These are phyloP conservation scores for Apiospora kogelbergensis DNA, from an alignment of 2,329 filamentous ascomycete species.

Conservation along the genomic window DNA sequence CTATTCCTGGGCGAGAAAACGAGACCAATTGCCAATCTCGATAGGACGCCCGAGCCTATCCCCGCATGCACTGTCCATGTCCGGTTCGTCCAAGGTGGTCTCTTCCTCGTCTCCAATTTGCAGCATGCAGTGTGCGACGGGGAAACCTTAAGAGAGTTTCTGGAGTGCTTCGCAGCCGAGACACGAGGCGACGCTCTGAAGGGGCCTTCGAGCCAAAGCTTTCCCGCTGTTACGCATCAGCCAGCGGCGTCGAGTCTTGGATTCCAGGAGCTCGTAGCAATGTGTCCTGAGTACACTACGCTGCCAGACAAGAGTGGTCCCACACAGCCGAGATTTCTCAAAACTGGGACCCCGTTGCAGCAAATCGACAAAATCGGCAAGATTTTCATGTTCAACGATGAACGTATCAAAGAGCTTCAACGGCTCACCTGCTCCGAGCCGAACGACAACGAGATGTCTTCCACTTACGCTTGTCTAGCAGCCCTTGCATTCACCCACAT, in stretches of 20 bases:
- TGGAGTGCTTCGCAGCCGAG: constrained; percentile 38
- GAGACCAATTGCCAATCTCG: constrained; percentile 22
- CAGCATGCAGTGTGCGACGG: constrained; percentile 45
- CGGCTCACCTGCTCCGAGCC: constrained; percentile 21
- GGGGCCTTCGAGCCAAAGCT: constrained; percentile 29
- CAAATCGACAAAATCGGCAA: constrained; percentile 37
- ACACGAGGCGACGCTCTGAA: constrained; percentile 27
- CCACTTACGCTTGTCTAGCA: constrained; percentile 41
- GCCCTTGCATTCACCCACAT: constrained; percentile 41
- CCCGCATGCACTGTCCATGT: constrained; percentile 39
- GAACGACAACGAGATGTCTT: constrained; percentile 25
- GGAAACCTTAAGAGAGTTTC: constrained; percentile 37
- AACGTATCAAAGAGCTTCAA: constrained; percentile 33
- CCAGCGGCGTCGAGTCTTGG: constrained; percentile 15
- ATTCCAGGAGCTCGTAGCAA: constrained; percentile 25
- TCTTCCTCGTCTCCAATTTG: constrained; percentile 40
- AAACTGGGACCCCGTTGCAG: constrained; percentile 26
- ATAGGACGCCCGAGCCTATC: constrained; percentile 22
- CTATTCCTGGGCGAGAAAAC: constrained; percentile 26
- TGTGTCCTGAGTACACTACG: constrained; percentile 40
- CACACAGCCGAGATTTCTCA: constrained; percentile 31
- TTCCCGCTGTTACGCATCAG: constrained; percentile 10
- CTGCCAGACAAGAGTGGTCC: constrained; percentile 35
- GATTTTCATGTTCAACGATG: constrained; percentile 40
- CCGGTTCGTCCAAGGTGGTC: constrained; percentile 38